phyloP scores from a whole-genome alignment of 495 filamentous ascomycete species.

The Xylaria longipes region DNA sequence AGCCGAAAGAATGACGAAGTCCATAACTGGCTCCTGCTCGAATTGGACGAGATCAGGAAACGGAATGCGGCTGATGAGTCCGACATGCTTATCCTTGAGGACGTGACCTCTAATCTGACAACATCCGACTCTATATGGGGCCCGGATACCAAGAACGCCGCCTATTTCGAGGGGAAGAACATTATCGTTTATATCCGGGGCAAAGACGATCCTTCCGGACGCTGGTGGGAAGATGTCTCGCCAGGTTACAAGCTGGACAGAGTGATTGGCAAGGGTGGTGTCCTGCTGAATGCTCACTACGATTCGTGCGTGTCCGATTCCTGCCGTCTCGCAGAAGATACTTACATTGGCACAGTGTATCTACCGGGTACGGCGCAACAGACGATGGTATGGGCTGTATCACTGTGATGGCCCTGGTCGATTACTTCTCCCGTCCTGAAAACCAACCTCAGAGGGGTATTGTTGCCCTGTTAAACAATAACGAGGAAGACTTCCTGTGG shows the following conservation, averaged over 20 bases:
- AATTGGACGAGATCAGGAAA: conserved; percentile 72
- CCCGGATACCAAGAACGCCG: conserved; percentile 43
- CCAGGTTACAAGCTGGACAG: conserved; percentile 43
- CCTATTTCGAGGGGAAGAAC: conserved; percentile 93
- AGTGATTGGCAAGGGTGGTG: conserved; percentile 70
- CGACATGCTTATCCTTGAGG: conserved; percentile 73
- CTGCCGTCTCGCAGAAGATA: conserved; percentile 36
- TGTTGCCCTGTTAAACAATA: conserved; percentile 90
- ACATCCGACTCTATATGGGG: conserved; percentile 35
- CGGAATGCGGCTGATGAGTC: conserved; percentile 51
- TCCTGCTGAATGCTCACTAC: conserved; percentile 94
- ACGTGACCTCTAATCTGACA: conserved; percentile 81
- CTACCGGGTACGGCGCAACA: conserved; percentile 86
- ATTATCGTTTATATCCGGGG: conserved; percentile 91
- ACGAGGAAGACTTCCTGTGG: conserved; percentile 92
- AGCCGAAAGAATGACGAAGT: conserved; percentile 81
- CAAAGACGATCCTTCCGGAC: conserved; percentile 68
- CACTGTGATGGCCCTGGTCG: conserved; percentile 83
- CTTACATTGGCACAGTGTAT: conserved; percentile 60
- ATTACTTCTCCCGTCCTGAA: conserved; percentile 80
- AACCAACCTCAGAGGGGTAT: conserved; percentile 80
- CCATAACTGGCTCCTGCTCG: conserved; percentile 73
- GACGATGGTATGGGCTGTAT: conserved; percentile 93
- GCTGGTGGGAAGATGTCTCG: conserved; percentile 64
- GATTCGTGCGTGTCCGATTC: conserved; percentile 58